Percentiles rank a stretch among this genome's conserved stretches.
Conservation (phyloP, 257 asterid genomes). For the Solanum chilense region DNA sequence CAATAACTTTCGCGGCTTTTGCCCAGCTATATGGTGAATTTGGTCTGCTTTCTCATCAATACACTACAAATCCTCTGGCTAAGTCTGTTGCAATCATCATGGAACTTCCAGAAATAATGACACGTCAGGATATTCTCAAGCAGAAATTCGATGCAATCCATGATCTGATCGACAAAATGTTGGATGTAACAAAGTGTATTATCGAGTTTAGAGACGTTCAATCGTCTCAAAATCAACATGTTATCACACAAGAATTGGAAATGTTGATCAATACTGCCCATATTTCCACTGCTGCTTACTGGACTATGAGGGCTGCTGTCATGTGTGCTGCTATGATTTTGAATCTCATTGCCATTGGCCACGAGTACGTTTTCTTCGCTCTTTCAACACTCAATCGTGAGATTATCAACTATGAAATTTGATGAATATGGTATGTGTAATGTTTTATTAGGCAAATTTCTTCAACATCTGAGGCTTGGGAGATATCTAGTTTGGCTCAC, state of each 20-base stretch:
- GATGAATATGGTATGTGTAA: background rate
- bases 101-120: constrained; percentile 31
- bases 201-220: constrained; percentile 19
- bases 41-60: constrained; percentile 23
- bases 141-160: constrained; percentile 12
- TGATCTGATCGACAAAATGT: constrained; percentile 16
- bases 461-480: constrained; percentile 48
- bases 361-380: constrained; percentile 36
- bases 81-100: constrained; percentile 21
- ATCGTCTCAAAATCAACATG: constrained; percentile 3
- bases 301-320: constrained; percentile 57
- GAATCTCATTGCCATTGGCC: constrained; percentile 62
- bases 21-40: constrained; percentile 28
- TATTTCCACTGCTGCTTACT: constrained; percentile 57
- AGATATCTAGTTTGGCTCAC: constrained; percentile 45
- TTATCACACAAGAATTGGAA: constrained; percentile 11
- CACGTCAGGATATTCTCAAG: constrained; percentile 5
- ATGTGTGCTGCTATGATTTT: constrained; percentile 46
- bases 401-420: background rate
- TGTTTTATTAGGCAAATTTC: constrained; percentile 25
- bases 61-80: constrained; percentile 22
- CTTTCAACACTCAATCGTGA: background rate
- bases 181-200: constrained; percentile 17
- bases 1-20: constrained; percentile 25
- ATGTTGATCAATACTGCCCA: constrained; percentile 8